These are phyloP conservation scores for Vitellaria paradoxa DNA, from an alignment of 179 eudicot genomes.

Conservation along the genomic window DNA sequence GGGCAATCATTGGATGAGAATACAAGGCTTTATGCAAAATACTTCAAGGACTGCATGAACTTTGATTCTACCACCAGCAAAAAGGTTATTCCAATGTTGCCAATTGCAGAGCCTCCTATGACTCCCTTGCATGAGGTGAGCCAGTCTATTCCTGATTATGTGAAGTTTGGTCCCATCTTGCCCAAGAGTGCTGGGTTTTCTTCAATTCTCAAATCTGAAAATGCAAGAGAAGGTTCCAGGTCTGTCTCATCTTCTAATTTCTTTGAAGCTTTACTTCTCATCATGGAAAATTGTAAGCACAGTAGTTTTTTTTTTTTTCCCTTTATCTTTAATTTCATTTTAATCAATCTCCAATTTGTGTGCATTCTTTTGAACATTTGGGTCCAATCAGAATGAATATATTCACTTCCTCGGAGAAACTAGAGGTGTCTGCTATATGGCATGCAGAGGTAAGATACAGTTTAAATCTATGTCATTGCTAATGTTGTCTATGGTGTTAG, in stretches of 20 bases:
- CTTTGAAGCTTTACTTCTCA: conserved; percentile 1
- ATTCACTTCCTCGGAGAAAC: conserved; percentile 22
- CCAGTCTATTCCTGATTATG: conserved; percentile 47
- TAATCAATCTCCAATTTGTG: background rate
- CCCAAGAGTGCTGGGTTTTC: conserved; percentile 59
- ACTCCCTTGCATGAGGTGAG: conserved; percentile 57
- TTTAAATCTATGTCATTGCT: background rate
- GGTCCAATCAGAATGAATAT: conserved; percentile 26
- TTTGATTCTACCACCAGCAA: conserved; percentile 33
- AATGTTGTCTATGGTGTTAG: background rate
- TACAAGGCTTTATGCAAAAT: conserved; percentile 48
- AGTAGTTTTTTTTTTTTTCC: background rate
- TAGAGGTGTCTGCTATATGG: conserved; percentile 29
- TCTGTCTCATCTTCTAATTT: conserved; percentile 13
- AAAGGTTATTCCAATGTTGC: conserved; percentile 46
- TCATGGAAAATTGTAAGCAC: background rate
- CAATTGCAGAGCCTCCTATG: conserved; percentile 59
- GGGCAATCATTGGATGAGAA: conserved; percentile 53
- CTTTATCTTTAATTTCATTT: background rate
- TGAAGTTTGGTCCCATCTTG: conserved; percentile 57
- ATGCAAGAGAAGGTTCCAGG: conserved; percentile 33
- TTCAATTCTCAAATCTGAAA: conserved; percentile 23
- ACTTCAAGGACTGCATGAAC: conserved; percentile 45
- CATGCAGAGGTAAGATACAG: conserved; percentile 27
- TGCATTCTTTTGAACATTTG: background rate